Evolutionary conservation across 1,284 basidiomycete genomes (phyloP).

Genomic region (Rhodotorula sp.): DNA sequence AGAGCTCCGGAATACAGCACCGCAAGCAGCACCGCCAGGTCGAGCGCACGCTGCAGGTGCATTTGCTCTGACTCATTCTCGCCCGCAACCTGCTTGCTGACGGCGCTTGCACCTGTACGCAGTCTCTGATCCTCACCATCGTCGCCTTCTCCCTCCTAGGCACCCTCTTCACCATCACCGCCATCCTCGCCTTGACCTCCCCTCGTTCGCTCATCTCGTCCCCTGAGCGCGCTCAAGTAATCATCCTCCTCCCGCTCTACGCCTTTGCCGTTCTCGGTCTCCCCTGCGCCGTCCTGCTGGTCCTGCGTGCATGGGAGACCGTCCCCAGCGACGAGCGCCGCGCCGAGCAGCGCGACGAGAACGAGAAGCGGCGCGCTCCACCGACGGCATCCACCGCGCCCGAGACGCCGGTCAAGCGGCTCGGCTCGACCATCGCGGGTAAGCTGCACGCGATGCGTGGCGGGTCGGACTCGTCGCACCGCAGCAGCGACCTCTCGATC

Average conservation of each 20-base stretch:
- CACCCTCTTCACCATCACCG: conserved; percentile 1
- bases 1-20: neutral
- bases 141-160: conserved; percentile 16
- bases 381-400: neutral
- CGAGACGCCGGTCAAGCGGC: neutral
- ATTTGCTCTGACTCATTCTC: neutral
- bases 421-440: neutral
- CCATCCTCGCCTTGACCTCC: neutral
- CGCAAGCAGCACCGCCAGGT: conserved; percentile 3
- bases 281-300: conserved; percentile 13
- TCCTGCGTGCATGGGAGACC: conserved; percentile 1
- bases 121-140: conserved; percentile 10
- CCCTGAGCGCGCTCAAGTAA: neutral
- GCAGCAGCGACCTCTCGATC: neutral
- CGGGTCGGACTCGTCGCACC: too few relatives aligned
- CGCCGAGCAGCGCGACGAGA: too few relatives aligned
- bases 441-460: neutral
- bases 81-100: too few relatives aligned
- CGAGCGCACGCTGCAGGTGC: neutral
- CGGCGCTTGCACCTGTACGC: too few relatives aligned
- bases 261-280: conserved; percentile 16
- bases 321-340: neutral
- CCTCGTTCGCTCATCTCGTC: conserved; percentile 10
- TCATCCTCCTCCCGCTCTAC: conserved; percentile 23
- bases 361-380: neutral